These are phyloP conservation scores for Penicillium sp. DNA, from an alignment of 2,329 filamentous ascomycete genomes.

Conservation along the genomic window DNA sequence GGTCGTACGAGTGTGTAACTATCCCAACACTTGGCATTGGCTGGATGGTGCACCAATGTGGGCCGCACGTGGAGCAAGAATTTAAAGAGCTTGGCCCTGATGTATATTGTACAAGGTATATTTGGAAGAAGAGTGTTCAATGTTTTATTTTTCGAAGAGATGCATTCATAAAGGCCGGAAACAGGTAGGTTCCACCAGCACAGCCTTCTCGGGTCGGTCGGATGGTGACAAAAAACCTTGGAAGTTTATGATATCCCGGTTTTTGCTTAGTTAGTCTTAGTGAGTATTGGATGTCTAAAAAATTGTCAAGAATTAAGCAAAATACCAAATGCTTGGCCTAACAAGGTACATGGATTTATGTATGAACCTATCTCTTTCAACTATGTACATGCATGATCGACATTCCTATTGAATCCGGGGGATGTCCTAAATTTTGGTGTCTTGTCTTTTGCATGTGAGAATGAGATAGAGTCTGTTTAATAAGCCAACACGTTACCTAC, in stretches of 20 bases:
- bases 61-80: background rate
- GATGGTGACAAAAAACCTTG: slow-evolving; percentile 6
- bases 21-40: slow-evolving; percentile 1
- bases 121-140: background rate
- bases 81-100: background rate
- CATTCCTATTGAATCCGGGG: too few relatives aligned
- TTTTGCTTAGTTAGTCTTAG: too few relatives aligned
- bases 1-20: slow-evolving; percentile 8
- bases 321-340: background rate
- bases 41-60: slow-evolving; percentile 3
- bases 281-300: too few relatives aligned
- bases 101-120: background rate
- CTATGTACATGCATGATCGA: too few relatives aligned
- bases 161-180: slow-evolving; percentile 2
- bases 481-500: too few relatives aligned
- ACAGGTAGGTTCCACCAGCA: slow-evolving; percentile 20
- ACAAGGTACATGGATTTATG: too few relatives aligned
- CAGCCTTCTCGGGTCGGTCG: slow-evolving; percentile 27
- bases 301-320: too few relatives aligned
- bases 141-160: background rate
- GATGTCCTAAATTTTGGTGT: too few relatives aligned
- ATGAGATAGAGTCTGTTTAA: too few relatives aligned
- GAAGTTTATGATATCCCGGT: background rate
- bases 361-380: too few relatives aligned
- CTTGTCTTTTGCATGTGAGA: too few relatives aligned